Conservation (phyloP, 495 filamentous ascomycete species). For the Polyplosphaeria fusca region DNA sequence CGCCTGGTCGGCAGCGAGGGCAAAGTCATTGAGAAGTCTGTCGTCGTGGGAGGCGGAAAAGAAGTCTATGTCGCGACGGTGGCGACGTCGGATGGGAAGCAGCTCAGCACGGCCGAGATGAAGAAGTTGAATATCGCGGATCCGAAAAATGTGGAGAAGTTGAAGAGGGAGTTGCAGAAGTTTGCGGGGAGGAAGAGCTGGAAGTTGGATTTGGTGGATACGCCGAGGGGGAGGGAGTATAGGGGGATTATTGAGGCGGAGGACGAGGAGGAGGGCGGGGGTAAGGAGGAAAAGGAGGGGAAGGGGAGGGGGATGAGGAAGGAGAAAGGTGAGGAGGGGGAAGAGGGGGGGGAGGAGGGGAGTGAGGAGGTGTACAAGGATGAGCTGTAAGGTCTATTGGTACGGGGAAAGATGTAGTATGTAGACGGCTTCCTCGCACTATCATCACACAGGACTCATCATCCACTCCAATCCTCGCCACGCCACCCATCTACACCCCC, state of each 20-base stretch:
- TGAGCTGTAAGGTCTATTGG: conserved; percentile 54
- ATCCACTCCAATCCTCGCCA: too few species aligned
- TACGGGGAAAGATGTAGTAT: too few species aligned
- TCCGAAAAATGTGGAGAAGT: conserved; percentile 60
- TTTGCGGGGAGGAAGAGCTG: conserved; percentile 53
- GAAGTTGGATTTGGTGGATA: conserved; percentile 59
- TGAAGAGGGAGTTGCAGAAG: conserved; percentile 56
- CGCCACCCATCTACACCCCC: too few species aligned
- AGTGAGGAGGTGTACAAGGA: conserved; percentile 56
- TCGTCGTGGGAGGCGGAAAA: conserved; percentile 55
- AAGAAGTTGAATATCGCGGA: conserved; percentile 64
- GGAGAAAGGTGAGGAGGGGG: conserved; percentile 15
- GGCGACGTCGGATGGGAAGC: conserved; percentile 47
- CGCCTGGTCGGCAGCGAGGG: conserved; percentile 56
- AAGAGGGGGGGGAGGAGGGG: conserved; percentile 39
- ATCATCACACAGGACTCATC: too few species aligned
- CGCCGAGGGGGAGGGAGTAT: conserved; percentile 48
- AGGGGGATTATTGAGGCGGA: conserved; percentile 56
- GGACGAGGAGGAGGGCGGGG: conserved; percentile 44
- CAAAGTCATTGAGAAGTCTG: conserved; percentile 54
- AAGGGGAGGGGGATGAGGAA: conserved; percentile 17
- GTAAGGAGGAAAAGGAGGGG: conserved; percentile 38
- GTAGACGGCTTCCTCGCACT: too few species aligned
- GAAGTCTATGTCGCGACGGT: conserved; percentile 45
- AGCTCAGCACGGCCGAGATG: conserved; percentile 59